phyloP scores from a whole-genome alignment of 2,329 filamentous ascomycete species.

The Tolypocladium album region DNA sequence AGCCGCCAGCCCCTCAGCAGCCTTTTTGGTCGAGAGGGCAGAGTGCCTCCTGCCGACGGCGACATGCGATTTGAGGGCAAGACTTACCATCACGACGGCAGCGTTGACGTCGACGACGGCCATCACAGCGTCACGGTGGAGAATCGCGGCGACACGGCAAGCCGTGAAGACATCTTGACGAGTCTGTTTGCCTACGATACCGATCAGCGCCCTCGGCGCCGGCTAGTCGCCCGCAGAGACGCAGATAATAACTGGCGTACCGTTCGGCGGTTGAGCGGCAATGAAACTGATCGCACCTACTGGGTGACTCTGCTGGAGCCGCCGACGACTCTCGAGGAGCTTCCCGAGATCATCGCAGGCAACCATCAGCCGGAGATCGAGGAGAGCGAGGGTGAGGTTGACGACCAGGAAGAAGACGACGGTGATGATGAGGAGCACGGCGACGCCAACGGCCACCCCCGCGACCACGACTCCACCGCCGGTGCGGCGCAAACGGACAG shows the following conservation, averaged over 20 bases:
- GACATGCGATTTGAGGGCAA: conserved; percentile 54
- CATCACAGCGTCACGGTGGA: conserved; percentile 45
- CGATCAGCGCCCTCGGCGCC: conserved; percentile 16
- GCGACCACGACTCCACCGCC: background rate
- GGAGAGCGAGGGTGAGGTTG: conserved; percentile 13
- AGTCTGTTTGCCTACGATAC: conserved; percentile 34
- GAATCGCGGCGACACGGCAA: conserved; percentile 48
- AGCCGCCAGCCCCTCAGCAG: conserved; percentile 67
- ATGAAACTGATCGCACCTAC: conserved; percentile 26
- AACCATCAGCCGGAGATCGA: conserved; percentile 13
- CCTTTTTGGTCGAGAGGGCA: conserved; percentile 61
- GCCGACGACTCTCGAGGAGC: conserved; percentile 30
- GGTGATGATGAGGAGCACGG: conserved; percentile 11
- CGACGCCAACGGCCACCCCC: conserved; percentile 12
- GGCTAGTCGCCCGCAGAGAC: conserved; percentile 17
- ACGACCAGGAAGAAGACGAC: conserved; percentile 14
- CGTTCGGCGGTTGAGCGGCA: conserved; percentile 17
- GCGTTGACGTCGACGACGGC: conserved; percentile 51
- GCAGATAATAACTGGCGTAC: conserved; percentile 25
- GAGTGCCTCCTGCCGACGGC: conserved; percentile 52
- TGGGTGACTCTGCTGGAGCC: conserved; percentile 34
- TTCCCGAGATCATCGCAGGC: conserved; percentile 27
- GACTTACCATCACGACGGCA: conserved; percentile 48
- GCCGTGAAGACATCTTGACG: conserved; percentile 49
- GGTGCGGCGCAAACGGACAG: conserved; percentile 21